These are phyloP conservation scores for Pseudozyma tsukubaensis DNA, from an alignment of 1,284 basidiomycete species.

Conservation along the genomic window DNA sequence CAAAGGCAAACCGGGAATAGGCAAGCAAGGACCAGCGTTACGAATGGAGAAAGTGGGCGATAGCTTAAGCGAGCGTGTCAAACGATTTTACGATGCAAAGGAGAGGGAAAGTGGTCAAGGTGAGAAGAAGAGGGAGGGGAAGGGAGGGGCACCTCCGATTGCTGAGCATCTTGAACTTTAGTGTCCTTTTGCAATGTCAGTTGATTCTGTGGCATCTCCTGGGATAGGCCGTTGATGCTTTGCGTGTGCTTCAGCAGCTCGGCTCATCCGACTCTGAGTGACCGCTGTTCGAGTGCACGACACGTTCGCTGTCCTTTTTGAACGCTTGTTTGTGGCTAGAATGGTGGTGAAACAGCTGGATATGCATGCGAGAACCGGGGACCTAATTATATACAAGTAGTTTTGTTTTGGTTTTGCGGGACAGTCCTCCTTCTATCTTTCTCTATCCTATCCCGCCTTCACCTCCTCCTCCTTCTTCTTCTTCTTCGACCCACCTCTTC, in stretches of 20 bases:
- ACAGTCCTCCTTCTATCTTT: neutral
- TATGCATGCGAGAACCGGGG: neutral
- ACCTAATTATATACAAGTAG: neutral
- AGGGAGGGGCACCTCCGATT: conserved; percentile 2
- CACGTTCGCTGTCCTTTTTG: neutral
- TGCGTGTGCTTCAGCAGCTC: too few relatives aligned
- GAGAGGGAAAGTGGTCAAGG: conserved; percentile 1
- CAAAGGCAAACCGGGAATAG: neutral
- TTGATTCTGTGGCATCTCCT: neutral
- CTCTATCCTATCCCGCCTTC: neutral
- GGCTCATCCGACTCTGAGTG: too few relatives aligned
- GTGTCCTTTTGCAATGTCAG: neutral
- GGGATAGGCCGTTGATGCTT: too few relatives aligned
- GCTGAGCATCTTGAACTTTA: conserved; percentile 25
- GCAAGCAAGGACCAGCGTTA: conserved; percentile 9
- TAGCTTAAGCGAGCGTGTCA: conserved; percentile 43
- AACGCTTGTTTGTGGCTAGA: neutral
- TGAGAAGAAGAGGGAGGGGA: neutral
- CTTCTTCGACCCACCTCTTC: neutral
- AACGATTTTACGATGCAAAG: conserved; percentile 45
- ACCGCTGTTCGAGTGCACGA: too few relatives aligned
- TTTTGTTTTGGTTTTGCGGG: neutral
- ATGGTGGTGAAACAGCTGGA: conserved; percentile 1
- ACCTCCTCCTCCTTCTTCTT: neutral
- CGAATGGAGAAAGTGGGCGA: conserved; percentile 48